phyloP scores from a whole-genome alignment of 1,284 basidiomycete species.

The Boletus mariae region DNA sequence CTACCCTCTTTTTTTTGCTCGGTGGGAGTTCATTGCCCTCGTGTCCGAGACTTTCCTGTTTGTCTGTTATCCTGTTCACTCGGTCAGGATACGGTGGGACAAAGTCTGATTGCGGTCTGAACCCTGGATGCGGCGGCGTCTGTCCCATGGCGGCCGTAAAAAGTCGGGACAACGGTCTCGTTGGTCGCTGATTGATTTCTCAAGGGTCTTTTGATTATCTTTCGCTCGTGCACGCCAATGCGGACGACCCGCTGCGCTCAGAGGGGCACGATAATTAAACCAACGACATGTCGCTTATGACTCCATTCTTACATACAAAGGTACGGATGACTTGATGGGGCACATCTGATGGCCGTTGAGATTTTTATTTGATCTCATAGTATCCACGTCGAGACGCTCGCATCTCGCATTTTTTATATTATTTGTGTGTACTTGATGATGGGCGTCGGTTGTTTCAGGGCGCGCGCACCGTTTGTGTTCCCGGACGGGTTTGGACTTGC shows the following conservation, averaged over 20 bases:
- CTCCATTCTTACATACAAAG: constrained; percentile 1
- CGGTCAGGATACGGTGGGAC: not conserved
- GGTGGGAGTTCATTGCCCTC: not conserved
- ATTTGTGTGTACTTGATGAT: not conserved
- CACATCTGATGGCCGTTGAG: not conserved
- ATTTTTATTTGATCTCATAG: not conserved
- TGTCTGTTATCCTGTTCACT: not conserved
- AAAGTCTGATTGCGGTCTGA: not conserved
- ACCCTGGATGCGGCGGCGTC: not conserved
- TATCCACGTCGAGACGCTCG: not conserved
- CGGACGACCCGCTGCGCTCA: not conserved
- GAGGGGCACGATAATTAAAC: not conserved
- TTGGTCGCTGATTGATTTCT: not conserved
- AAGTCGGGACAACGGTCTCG: not conserved
- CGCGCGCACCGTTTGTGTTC: not conserved
- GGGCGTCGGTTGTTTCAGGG: not conserved
- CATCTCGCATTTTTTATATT: not conserved
- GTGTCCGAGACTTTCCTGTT: not conserved
- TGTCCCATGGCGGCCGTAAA: not conserved
- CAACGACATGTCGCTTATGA: not conserved
- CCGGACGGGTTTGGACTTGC: not conserved
- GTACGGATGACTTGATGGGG: not conserved
- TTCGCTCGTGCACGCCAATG: not conserved
- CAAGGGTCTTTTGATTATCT: not conserved
- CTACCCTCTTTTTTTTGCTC: not conserved